These are phyloP conservation scores for Colletotrichum sp. DNA, from an alignment of 2,329 filamentous ascomycete genomes.

Conservation along the genomic window DNA sequence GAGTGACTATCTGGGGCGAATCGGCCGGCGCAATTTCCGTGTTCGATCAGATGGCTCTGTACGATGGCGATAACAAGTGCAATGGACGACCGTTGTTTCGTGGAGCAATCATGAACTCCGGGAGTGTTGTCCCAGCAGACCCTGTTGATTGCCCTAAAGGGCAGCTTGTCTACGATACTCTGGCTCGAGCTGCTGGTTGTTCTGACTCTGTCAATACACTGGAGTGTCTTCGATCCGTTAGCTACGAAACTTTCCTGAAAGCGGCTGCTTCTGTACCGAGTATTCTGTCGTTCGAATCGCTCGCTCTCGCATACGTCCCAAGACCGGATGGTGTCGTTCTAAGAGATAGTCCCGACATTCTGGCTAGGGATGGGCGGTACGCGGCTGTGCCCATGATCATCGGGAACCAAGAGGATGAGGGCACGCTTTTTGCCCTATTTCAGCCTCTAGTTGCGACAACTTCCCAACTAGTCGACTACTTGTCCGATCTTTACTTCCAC, in stretches of 20 bases:
- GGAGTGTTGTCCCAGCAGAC: conserved; percentile 65
- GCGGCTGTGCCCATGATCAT: conserved; percentile 58
- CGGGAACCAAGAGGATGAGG: conserved; percentile 82
- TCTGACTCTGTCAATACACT: conserved; percentile 59
- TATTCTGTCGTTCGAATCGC: conserved; percentile 68
- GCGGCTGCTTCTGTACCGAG: conserved; percentile 75
- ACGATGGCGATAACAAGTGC: conserved; percentile 74
- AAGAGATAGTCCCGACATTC: conserved; percentile 65
- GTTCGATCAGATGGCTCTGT: conserved; percentile 77
- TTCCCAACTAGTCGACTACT: conserved; percentile 63
- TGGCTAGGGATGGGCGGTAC: conserved; percentile 55
- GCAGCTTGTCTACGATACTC: conserved; percentile 67
- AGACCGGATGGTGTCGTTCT: conserved; percentile 72
- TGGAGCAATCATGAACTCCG: conserved; percentile 79
- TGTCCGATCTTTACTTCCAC: conserved; percentile 65
- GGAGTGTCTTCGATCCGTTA: conserved; percentile 66
- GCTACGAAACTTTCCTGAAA: conserved; percentile 65
- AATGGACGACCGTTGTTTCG: conserved; percentile 78
- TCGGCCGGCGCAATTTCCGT: conserved; percentile 75
- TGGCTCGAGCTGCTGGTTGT: conserved; percentile 69
- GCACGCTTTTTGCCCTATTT: conserved; percentile 75
- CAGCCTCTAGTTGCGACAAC: conserved; percentile 71
- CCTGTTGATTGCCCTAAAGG: conserved; percentile 69
- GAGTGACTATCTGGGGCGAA: conserved; percentile 82
- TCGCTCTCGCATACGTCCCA: conserved; percentile 76